phyloP scores from a whole-genome alignment of 2,329 filamentous ascomycete genomes.

The Neurospora sp. region DNA sequence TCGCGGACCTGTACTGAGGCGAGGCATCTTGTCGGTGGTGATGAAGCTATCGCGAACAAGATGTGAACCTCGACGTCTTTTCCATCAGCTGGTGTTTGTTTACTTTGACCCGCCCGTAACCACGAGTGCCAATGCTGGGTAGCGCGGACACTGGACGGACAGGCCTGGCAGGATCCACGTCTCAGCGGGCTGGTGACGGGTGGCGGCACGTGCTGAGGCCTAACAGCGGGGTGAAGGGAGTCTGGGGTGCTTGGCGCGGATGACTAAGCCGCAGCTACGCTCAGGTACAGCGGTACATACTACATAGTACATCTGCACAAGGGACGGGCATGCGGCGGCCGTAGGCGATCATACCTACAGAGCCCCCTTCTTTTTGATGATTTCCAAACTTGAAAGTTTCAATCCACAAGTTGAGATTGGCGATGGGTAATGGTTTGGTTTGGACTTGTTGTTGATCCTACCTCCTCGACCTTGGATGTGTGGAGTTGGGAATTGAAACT shows the following conservation, averaged over 20 bases:
- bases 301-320: background rate
- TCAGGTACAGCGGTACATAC: background rate
- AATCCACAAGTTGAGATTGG: background rate
- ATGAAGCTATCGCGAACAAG: background rate
- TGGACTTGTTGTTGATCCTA: background rate
- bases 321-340: background rate
- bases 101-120: constrained; percentile 12
- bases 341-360: background rate
- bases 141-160: background rate
- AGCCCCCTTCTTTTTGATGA: background rate
- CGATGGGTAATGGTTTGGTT: background rate
- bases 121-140: constrained; percentile 2
- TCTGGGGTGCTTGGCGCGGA: background rate
- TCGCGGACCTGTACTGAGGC: constrained; percentile 46
- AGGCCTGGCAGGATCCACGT: background rate
- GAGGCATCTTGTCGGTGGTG: constrained; percentile 38
- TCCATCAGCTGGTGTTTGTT: constrained; percentile 16
- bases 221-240: background rate
- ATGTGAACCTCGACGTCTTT: constrained; percentile 6
- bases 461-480: background rate
- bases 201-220: background rate
- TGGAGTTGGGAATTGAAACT: background rate
- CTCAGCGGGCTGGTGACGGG: background rate
- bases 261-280: background rate
- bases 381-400: background rate